Base-by-base conservation (phyloP, 345 rosid species). In the Cardiospermum halicacabum region DNA sequence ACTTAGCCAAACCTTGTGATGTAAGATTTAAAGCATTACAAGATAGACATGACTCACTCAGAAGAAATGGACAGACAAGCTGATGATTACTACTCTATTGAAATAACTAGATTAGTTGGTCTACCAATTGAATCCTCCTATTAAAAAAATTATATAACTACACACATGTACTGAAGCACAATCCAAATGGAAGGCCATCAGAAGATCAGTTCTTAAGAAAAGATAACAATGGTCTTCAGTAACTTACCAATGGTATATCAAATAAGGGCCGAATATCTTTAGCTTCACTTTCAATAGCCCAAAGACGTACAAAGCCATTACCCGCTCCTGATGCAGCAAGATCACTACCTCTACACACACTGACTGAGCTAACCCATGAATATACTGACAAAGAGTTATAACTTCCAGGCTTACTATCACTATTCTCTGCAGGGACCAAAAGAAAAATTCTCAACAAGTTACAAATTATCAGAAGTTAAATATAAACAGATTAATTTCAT, bases 281-380 rank as follows among this genome's bases (percentile, higher is more conserved):
- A 60, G 74, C 51, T 70, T 76, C 83, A 66, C 74, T 81, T 67
- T 81, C 92, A 40, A 85, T 63, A 65, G 84, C 81, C 98, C 93
- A 89, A 66, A 91, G 67, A 57, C 78, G 83, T 47, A 95, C 86
- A 66, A 34, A 81, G 50, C 94, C 98, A 76, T 84, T 85, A 70
- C 98, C 99, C 69, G 98, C 98, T 68, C 99, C 98, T 54, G 99
- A 91, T 62, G 92, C 98, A 11, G 84, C 96, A 76, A 95, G 90
- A 80, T 95, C 97, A 69, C 96, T 87, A 66, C 92, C 91, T 77
- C 94, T 84, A 72, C 94, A 86, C 26, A 78, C 80, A 69, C 83
- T 56, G 10, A 92, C 81, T 51, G 98, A 88, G 71, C 83, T 82
- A 30, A 89, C 97, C 99, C 99, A 95, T 57, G 97, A 89, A 79